These are phyloP conservation scores for Psilocybe cyanescens DNA, from an alignment of 768 basidiomycete genomes.

Conservation along the genomic window DNA sequence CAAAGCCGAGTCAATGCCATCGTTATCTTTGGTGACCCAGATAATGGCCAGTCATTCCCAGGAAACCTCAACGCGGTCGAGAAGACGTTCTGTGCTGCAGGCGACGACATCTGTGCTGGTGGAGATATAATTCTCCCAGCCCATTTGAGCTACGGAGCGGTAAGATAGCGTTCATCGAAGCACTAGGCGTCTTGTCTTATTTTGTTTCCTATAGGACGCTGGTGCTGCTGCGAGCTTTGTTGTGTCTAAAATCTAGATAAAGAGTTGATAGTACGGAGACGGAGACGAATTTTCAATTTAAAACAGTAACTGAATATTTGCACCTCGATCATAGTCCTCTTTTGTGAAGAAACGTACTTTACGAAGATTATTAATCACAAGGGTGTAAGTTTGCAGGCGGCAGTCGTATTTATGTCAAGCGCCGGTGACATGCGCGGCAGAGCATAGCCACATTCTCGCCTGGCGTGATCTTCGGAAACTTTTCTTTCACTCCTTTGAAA, in stretches of 20 bases:
- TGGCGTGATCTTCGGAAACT: too few relatives aligned
- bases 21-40: conserved; percentile 41
- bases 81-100: conserved; percentile 32
- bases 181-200: neutral
- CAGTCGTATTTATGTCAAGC: neutral
- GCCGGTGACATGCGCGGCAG: too few relatives aligned
- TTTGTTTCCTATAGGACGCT: conserved; percentile 1
- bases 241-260: conserved; percentile 2
- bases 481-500: too few relatives aligned
- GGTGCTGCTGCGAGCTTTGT: conserved; percentile 9
- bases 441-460: too few relatives aligned
- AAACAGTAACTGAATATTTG: too few relatives aligned
- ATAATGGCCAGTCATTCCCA: conserved; percentile 31
- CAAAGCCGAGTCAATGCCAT: conserved; percentile 31
- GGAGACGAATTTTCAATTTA: too few relatives aligned
- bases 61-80: conserved; percentile 27
- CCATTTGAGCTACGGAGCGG: conserved; percentile 14
- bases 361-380: too few relatives aligned
- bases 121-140: conserved; percentile 14
- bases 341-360: too few relatives aligned
- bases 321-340: too few relatives aligned
- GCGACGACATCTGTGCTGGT: conserved; percentile 36
- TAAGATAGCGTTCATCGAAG: neutral
- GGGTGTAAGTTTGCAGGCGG: neutral
- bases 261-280: too few relatives aligned